These are phyloP conservation scores for Ceratocystis eucalypticola DNA, from an alignment of 2,329 filamentous ascomycete genomes.

Conservation along the genomic window DNA sequence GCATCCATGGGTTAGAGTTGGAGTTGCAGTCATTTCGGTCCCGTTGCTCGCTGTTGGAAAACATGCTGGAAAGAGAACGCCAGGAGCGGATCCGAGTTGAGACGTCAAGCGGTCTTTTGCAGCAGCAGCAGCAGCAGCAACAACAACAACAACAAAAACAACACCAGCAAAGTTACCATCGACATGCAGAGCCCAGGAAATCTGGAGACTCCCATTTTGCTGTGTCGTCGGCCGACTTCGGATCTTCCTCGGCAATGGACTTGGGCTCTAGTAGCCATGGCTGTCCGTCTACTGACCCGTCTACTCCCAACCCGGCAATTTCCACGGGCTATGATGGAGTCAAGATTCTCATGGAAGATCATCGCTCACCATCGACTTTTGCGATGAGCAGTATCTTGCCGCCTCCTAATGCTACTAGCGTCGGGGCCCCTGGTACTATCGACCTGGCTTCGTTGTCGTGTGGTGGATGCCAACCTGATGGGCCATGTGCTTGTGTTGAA, in stretches of 20 bases:
- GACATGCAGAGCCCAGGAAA: constrained; percentile 17
- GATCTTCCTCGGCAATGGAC: neutral
- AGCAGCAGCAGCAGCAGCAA: constrained; percentile 24
- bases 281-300: constrained; percentile 2
- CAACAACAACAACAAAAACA: constrained; percentile 23
- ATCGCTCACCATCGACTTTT: constrained; percentile 19
- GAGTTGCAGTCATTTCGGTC: constrained; percentile 53
- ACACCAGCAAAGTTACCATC: constrained; percentile 24
- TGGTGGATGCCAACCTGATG: constrained; percentile 41
- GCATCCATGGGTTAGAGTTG: constrained; percentile 45
- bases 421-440: constrained; percentile 17
- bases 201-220: constrained; percentile 12
- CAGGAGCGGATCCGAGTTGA: constrained; percentile 34
- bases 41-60: constrained; percentile 49
- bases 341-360: constrained; percentile 17
- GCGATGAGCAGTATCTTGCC: constrained; percentile 46
- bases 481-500: constrained; percentile 46
- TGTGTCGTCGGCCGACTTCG: constrained; percentile 11
- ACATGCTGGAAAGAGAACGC: constrained; percentile 46
- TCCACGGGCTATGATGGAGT: constrained; percentile 16
- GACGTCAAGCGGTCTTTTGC: constrained; percentile 29
- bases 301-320: constrained; percentile 11
- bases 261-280: neutral
- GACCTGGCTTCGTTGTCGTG: constrained; percentile 34
- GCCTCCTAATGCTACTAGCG: constrained; percentile 33